A percentile compares a stretch with the other conserved stretches of the same genome.
Evolutionary conservation across 176 grass and related monocot genomes (phyloP).

Genomic region (Rhynchospora tenuis): DNA sequence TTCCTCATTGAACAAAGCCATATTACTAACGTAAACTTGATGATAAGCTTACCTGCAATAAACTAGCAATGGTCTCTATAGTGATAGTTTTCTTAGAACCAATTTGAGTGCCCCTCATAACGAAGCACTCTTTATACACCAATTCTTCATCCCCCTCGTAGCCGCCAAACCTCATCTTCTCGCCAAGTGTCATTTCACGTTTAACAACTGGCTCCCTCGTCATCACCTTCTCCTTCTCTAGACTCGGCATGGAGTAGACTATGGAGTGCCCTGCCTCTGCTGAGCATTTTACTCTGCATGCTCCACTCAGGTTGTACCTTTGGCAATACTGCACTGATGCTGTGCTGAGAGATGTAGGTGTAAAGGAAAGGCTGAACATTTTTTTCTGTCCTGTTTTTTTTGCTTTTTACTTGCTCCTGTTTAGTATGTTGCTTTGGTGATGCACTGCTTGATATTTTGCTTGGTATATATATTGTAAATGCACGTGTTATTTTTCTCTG

Average conservation of each 20-base stretch:
- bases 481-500: background rate
- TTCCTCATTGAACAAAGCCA: no score
- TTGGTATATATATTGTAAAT: background rate
- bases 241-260: background rate
- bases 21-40: no score
- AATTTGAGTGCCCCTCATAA: background rate
- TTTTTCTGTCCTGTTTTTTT: background rate
- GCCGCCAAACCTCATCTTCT: background rate
- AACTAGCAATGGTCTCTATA: constrained; percentile 5
- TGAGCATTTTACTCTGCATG: background rate
- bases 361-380: background rate
- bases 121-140: background rate
- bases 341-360: background rate
- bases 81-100: background rate
- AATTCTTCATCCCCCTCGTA: background rate
- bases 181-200: background rate
- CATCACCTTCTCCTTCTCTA: background rate
- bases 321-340: background rate
- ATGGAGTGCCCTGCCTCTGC: background rate
- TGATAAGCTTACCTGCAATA: background rate
- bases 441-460: background rate
- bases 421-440: background rate
- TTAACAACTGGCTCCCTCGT: background rate
- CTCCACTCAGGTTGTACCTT: background rate
- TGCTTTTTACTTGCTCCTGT: background rate